These are phyloP conservation scores for Agrocybe praecox DNA, from an alignment of 768 basidiomycete species.

Conservation along the genomic window DNA sequence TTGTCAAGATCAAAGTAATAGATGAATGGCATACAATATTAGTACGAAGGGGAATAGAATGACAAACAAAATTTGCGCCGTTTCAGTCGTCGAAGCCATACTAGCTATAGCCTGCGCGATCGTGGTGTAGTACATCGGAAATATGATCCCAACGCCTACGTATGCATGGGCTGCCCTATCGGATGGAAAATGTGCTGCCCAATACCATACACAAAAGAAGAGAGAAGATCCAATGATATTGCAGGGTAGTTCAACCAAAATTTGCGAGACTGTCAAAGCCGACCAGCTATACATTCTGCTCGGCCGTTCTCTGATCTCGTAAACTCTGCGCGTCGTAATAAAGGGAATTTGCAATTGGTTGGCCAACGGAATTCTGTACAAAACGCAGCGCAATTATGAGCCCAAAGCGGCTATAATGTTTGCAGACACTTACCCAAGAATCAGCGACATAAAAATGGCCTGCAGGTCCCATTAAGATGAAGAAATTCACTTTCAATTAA, in stretches of 20 bases:
- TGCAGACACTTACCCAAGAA: conserved; percentile 30
- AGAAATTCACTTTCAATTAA: too few relatives aligned
- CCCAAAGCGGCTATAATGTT: too few relatives aligned
- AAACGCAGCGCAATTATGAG: background rate
- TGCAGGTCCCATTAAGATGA: conserved; percentile 13
- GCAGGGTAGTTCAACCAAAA: conserved; percentile 61
- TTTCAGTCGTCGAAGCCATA: conserved; percentile 60
- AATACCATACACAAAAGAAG: conserved; percentile 70
- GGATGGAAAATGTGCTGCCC: conserved; percentile 59
- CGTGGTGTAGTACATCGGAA: conserved; percentile 62
- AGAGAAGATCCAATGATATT: conserved; percentile 58
- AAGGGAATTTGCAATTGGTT: conserved; percentile 66
- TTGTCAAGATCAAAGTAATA: background rate
- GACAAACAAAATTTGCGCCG: conserved; percentile 59
- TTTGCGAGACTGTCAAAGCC: conserved; percentile 53
- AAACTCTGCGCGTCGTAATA: conserved; percentile 55
- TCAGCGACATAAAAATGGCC: conserved; percentile 56
- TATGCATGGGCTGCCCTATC: conserved; percentile 59
- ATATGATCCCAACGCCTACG: conserved; percentile 52
- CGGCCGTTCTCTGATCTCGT: conserved; percentile 67
- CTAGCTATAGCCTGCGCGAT: conserved; percentile 62
- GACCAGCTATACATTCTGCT: conserved; percentile 69
- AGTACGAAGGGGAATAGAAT: conserved; percentile 64
- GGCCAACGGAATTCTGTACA: conserved; percentile 45
- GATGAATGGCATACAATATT: conserved; percentile 46